Evolutionary conservation across 306 rosid species (phyloP), one percentile per base, ranked within the genome.

Genomic region (Rosa persica): DNA sequence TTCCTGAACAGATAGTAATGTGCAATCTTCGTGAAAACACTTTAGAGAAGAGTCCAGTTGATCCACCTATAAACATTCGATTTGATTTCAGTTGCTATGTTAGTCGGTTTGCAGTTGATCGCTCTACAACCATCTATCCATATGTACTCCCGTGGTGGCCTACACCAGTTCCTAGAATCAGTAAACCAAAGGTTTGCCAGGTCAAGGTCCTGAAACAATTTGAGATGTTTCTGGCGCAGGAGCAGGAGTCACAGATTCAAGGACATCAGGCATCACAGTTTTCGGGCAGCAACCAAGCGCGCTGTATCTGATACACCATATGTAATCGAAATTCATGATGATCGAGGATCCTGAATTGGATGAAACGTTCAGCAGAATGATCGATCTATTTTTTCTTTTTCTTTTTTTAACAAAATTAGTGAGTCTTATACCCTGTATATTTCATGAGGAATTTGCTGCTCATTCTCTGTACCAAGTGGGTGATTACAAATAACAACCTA

Each of bases 151-250:
- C 44, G 15, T 34, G 69, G n/a, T 64, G 69, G 69, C 69, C 69
- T 64, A 64, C 69, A 64, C 69, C 69, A 15, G n/a, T 64, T 64
- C 69, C 69, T 64, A 64, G 4, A 61, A 61, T 61, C 39, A 61
- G 27, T 11, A 61, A 61, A 12, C 67, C 38, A 27, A 27, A 30
- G 34, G 34, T 25, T n/a, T 55, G 12, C 30, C 27, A 55, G 62
- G 64, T 57, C 7, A 57, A 57, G 30, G 64, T n/a, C 64, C 22
- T 57, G 64, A 57, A 57, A 57, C 30, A 22, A 57, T n/a, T n/a
- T 57, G 64, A 8, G 64, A 57, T 57, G 22, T 20, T 22, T 34
- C 30, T 57, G 30, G 64, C 22, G 13, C 13, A 57, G 64, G 4
- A n/a, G 64, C 64, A 57, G 10, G 25, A 54, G 13, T 8, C 27